Percentiles rank a stretch among this genome's conserved stretches.
Evolutionary conservation across 805 yeast genomes (phyloP).

Genomic region (Cyberlindnera sargentensis): DNA sequence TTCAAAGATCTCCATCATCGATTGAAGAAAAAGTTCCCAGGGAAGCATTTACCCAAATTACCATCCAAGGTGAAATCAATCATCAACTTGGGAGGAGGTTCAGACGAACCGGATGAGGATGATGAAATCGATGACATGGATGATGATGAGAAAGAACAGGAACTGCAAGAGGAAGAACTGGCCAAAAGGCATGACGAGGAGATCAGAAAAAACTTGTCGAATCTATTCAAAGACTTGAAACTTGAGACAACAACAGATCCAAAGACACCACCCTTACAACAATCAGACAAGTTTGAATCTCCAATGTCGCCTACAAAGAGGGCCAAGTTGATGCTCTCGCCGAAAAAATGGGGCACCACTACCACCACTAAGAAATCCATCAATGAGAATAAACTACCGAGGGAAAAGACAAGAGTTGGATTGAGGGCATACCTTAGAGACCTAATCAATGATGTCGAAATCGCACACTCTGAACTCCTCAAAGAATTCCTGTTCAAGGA

Average conservation of each 20-base stretch:
- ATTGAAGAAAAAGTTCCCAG: slow-evolving; percentile 59
- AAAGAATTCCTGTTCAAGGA: slow-evolving; percentile 43
- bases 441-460: slow-evolving; percentile 46
- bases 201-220: slow-evolving; percentile 13
- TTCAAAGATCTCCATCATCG: slow-evolving; percentile 50
- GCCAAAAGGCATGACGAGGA: slow-evolving; percentile 16
- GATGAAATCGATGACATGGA: slow-evolving; percentile 17
- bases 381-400: slow-evolving; percentile 33
- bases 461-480: slow-evolving; percentile 46
- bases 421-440: slow-evolving; percentile 64
- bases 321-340: slow-evolving; percentile 1
- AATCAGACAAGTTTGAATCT: slow-evolving; percentile 1
- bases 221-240: slow-evolving; percentile 15
- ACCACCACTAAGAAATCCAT: neutral
- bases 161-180: slow-evolving; percentile 6
- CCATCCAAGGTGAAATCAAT: slow-evolving; percentile 47
- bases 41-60: slow-evolving; percentile 50
- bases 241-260: slow-evolving; percentile 3
- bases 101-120: slow-evolving; percentile 1
- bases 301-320: slow-evolving; percentile 4
- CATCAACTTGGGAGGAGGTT: slow-evolving; percentile 21
- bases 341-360: neutral
- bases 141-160: slow-evolving; percentile 17
- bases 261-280: slow-evolving; percentile 1
- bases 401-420: slow-evolving; percentile 74